phyloP scores from a whole-genome alignment of 257 asterid species.

The Sherardia arvensis region DNA sequence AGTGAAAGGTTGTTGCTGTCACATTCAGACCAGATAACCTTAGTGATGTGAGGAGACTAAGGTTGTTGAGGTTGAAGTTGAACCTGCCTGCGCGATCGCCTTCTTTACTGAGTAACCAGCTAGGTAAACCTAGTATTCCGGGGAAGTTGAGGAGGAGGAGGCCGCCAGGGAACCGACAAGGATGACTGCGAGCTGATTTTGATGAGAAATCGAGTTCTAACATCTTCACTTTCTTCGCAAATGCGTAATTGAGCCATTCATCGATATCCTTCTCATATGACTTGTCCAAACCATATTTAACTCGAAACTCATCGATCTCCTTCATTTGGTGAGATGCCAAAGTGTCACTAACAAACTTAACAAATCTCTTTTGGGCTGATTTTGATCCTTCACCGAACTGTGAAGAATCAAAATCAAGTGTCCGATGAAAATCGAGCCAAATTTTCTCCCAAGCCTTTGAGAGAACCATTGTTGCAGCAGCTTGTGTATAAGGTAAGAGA shows the following conservation, averaged over 20 bases:
- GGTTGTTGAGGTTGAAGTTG: too few relatives aligned
- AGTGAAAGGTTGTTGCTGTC: too few relatives aligned
- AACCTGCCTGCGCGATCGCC: too few relatives aligned
- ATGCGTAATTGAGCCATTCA: background rate
- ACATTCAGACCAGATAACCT: too few relatives aligned
- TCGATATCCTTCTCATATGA: background rate
- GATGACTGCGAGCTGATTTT: too few relatives aligned
- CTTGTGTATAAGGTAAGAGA: background rate
- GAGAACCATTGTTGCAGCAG: background rate
- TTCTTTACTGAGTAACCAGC: background rate
- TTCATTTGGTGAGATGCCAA: background rate
- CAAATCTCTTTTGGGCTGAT: background rate
- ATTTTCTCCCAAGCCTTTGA: background rate
- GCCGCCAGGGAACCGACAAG: background rate
- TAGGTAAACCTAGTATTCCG: background rate
- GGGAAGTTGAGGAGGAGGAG: background rate
- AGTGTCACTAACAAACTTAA: background rate
- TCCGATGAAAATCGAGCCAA: background rate
- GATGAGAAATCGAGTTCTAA: background rate
- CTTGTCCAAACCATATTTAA: background rate
- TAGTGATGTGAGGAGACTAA: too few relatives aligned
- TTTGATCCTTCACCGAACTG: background rate
- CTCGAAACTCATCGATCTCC: background rate
- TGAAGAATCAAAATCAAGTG: background rate
- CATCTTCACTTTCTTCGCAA: background rate